These are phyloP conservation scores for Fraxinus xanthoxyloides DNA, from an alignment of 305 asterid genomes.

Conservation along the genomic window DNA sequence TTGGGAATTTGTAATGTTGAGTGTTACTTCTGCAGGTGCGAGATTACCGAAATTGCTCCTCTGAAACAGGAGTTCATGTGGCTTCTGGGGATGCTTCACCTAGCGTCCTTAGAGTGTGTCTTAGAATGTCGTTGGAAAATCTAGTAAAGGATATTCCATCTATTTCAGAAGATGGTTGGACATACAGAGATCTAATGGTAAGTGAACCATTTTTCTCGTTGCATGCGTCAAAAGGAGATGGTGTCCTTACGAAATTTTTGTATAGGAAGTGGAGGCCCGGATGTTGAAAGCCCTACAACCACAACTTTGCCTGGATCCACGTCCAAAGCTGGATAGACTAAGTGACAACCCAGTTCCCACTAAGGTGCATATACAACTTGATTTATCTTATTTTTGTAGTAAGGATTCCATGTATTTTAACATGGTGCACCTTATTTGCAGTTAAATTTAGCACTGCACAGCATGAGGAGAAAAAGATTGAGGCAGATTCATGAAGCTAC, in stretches of 20 bases:
- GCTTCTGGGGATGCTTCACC: conserved; percentile 56
- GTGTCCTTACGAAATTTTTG: conserved; percentile 28
- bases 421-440: conserved; percentile 34
- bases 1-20: conserved; percentile 6
- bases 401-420: conserved; percentile 15
- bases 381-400: conserved; percentile 11
- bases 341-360: conserved; percentile 40
- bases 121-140: conserved; percentile 85
- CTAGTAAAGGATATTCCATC: conserved; percentile 89
- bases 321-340: conserved; percentile 69
- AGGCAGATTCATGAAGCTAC: conserved; percentile 63
- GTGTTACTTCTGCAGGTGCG: conserved; percentile 54
- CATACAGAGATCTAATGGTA: conserved; percentile 98
- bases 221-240: conserved; percentile 17
- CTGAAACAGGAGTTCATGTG: conserved; percentile 48
- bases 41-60: conserved; percentile 68
- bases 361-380: conserved; percentile 42
- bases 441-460: conserved; percentile 65
- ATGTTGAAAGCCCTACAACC: conserved; percentile 91
- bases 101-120: conserved; percentile 47
- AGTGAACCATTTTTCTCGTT: conserved; percentile 31
- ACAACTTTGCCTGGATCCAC: conserved; percentile 75
- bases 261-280: conserved; percentile 96
- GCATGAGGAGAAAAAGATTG: conserved; percentile 72
- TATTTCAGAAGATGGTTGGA: conserved; percentile 80